phyloP scores from a whole-genome alignment of 352 stramenopile species.

The Phytophthora sp. region DNA sequence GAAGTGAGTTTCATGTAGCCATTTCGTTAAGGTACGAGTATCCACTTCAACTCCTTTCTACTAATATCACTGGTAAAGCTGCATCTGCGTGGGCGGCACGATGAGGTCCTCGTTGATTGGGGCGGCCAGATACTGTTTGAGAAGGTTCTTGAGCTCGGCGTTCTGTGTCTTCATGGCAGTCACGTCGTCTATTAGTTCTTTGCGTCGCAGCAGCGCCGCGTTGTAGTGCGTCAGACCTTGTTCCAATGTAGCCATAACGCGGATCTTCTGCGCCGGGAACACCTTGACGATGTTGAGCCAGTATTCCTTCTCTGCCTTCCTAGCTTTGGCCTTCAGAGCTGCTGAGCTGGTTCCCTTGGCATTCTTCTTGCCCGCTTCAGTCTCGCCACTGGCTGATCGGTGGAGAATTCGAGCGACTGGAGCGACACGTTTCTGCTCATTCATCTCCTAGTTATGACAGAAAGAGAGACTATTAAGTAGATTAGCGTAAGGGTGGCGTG shows the following conservation, averaged over 20 bases:
- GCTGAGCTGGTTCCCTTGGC: constrained; percentile 32
- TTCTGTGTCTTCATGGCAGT: constrained; percentile 85
- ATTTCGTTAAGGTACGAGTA: constrained; percentile 4
- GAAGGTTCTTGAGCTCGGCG: constrained; percentile 86
- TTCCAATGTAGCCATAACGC: constrained; percentile 87
- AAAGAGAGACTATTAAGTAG: background rate
- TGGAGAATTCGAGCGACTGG: constrained; percentile 57
- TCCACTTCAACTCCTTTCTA: constrained; percentile 6
- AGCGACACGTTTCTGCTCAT: constrained; percentile 69
- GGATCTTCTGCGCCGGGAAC: constrained; percentile 65
- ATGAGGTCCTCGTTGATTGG: constrained; percentile 86
- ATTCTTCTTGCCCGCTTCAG: constrained; percentile 28
- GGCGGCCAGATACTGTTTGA: constrained; percentile 90
- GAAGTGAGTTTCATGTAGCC: constrained; percentile 4
- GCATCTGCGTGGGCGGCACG: constrained; percentile 86
- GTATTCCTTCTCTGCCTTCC: constrained; percentile 74
- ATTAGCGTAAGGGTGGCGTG: background rate
- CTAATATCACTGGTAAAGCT: constrained; percentile 60
- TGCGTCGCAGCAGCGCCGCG: constrained; percentile 76
- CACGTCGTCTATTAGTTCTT: constrained; percentile 85
- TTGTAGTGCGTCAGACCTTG: constrained; percentile 86
- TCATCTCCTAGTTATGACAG: constrained; percentile 53
- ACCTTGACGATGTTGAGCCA: constrained; percentile 82
- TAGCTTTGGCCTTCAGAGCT: constrained; percentile 46
- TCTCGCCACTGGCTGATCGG: constrained; percentile 32